Base-by-base conservation (phyloP, 495 filamentous ascomycete genomes). In the Pseudomonodictys pantanalensis region DNA sequence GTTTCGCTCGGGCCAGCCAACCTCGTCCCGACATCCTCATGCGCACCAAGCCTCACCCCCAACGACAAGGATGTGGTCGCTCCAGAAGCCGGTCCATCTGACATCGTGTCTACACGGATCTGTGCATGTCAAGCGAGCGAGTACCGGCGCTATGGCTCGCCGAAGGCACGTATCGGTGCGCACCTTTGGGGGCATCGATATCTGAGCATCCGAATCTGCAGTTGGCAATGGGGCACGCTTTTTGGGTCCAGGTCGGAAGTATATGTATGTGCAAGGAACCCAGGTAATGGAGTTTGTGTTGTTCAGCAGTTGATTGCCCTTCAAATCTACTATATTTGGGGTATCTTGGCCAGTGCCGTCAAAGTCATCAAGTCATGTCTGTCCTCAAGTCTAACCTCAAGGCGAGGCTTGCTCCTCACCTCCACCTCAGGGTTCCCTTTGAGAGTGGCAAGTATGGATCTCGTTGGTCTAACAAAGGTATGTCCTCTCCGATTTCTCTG, bases 381-480 rank as follows among this genome's bases (percentile, higher is more conserved):
- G 57, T 71, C 39, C 67, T 75, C 38, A 73, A 68, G 58, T 58
- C 68, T 30, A 69, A 70, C 39, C 67, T 75, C 38, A 73, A 68
- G 58, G 58, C 68, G 28, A 69, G 52, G 60, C 46, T 75, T 54
- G 63, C 51, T 26, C 73, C 73, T 58, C 70, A 74, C 18, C 60
- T 75, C 17, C 66, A 67, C 52, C 38, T 62, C 38, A 68, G 69
- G 26, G 74, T 77, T 17, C 74, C 74, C 11, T 72, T 66, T 39
- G 66, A 70, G 54, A 71, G 70, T 50, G 74, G 74, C 20, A 65
- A 73, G 45, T 77, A 77, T 59, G 71, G 64, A 28, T 70, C 74
- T 24, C 68, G 71, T 53, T 77, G 74, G 74, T 75, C 73, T 38
- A 78, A 78, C 47, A 74, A 69, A 67, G 73, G 73, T 75, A 54